These are phyloP conservation scores for Lenzites betulinus DNA, from an alignment of 768 basidiomycete species.

Conservation along the genomic window DNA sequence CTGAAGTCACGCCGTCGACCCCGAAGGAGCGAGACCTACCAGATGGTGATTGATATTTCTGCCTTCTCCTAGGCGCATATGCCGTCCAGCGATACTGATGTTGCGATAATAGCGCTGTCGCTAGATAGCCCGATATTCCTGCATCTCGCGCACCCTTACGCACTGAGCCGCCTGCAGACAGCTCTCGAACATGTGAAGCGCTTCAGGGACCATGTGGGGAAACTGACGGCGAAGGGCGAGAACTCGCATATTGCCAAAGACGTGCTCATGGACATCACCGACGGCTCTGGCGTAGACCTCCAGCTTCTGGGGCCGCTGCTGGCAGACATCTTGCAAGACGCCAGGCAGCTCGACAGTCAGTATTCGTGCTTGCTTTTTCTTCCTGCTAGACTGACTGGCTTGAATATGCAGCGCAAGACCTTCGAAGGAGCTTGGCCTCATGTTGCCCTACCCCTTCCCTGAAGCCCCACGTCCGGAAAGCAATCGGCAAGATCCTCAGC, in stretches of 20 bases:
- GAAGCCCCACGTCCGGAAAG: conserved; percentile 42
- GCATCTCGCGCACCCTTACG: conserved; percentile 63
- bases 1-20: not conserved
- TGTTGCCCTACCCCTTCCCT: conserved; percentile 57
- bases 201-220: conserved; percentile 55
- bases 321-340: conserved; percentile 37
- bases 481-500: conserved; percentile 48
- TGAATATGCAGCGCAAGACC: conserved; percentile 47
- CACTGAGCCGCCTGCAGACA: conserved; percentile 50
- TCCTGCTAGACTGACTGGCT: not conserved
- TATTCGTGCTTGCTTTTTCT: not conserved
- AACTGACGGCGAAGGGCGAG: conserved; percentile 58
- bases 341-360: conserved; percentile 29
- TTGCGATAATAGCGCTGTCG: not conserved
- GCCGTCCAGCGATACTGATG: not conserved
- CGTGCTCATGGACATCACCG: conserved; percentile 61
- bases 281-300: conserved; percentile 66
- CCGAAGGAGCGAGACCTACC: conserved; percentile 5
- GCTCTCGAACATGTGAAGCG: conserved; percentile 58
- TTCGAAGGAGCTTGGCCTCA: conserved; percentile 54
- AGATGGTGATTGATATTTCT: conserved; percentile 1
- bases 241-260: conserved; percentile 65
- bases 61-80: not conserved
- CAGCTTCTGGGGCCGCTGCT: conserved; percentile 51
- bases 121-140: conserved; percentile 48